Evolutionary conservation across 805 yeast genomes (phyloP).

Genomic region (Candida manassasensis): DNA sequence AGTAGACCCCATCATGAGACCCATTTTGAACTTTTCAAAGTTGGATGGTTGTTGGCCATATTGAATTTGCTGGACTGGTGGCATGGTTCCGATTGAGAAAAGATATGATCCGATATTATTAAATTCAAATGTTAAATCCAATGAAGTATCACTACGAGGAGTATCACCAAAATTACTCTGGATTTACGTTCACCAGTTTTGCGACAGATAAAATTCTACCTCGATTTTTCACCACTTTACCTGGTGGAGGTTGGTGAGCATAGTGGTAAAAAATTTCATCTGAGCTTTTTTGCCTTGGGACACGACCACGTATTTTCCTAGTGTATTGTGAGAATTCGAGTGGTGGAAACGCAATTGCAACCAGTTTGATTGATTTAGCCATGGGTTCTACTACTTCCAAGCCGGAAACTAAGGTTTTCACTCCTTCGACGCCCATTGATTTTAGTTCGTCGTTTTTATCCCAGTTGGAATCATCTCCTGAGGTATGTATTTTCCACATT

Average conservation of each 20-base stretch:
- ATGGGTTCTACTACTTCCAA: constrained; percentile 63
- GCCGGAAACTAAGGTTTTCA: constrained; percentile 61
- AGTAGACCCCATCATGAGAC: constrained; percentile 89
- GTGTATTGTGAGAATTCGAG: too few relatives aligned
- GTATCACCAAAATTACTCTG: too few relatives aligned
- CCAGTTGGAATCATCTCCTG: constrained; percentile 57
- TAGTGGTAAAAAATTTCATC: too few relatives aligned
- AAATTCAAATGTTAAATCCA: constrained; percentile 2
- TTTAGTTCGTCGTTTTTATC: constrained; percentile 60
- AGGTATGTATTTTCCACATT: constrained; percentile 28
- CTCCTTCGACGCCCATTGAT: constrained; percentile 64
- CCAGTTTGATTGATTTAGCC: too few relatives aligned
- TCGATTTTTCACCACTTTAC: too few relatives aligned
- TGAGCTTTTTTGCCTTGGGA: too few relatives aligned
- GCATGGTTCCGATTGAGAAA: constrained; percentile 28
- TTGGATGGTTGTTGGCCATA: constrained; percentile 58
- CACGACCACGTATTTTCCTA: too few relatives aligned
- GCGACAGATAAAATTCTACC: too few relatives aligned
- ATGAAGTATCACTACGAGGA: constrained; percentile 5
- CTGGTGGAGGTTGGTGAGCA: too few relatives aligned
- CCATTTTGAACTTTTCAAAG: constrained; percentile 98
- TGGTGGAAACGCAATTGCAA: too few relatives aligned
- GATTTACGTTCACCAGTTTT: too few relatives aligned
- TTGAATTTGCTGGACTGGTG: constrained; percentile 69
- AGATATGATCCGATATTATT: constrained; percentile 1